phyloP scores from a whole-genome alignment of 2,329 filamentous ascomycete genomes.

The Apiospora marii region DNA sequence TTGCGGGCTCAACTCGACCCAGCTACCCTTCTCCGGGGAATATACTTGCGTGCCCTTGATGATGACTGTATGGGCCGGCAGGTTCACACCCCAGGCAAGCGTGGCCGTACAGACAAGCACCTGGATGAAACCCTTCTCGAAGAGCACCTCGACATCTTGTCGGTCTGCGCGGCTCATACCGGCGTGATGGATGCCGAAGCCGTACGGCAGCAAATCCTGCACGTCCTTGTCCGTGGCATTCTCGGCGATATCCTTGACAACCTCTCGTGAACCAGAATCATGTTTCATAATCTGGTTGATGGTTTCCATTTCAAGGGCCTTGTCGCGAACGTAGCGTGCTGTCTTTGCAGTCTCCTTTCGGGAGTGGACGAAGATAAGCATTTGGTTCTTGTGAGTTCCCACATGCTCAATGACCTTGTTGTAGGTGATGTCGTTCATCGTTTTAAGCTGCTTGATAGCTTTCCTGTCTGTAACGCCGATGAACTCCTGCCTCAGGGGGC shows the following conservation, averaged over 20 bases:
- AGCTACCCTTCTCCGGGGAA: constrained; percentile 97
- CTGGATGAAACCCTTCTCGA: constrained; percentile 88
- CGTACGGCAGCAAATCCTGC: constrained; percentile 94
- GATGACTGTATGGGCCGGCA: constrained; percentile 96
- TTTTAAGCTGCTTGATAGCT: constrained; percentile 97
- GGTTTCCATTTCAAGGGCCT: constrained; percentile 95
- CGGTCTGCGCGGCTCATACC: constrained; percentile 97
- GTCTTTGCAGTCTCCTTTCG: constrained; percentile 98
- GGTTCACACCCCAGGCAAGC: constrained; percentile 98
- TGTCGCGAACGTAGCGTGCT: constrained; percentile 93
- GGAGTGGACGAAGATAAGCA: constrained; percentile 99
- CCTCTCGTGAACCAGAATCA: constrained; percentile 90
- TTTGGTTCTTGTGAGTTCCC: constrained; percentile 90
- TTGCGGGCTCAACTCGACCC: constrained; percentile 96
- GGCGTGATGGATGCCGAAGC: constrained; percentile 97
- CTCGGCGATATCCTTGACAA: constrained; percentile 84
- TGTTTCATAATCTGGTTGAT: constrained; percentile 95
- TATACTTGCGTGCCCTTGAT: constrained; percentile 99
- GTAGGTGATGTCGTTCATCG: constrained; percentile 99
- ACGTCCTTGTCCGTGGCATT: constrained; percentile 85
- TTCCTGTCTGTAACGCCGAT: constrained; percentile 98
- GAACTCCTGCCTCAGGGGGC: constrained; percentile 94
- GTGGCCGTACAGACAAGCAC: constrained; percentile 97
- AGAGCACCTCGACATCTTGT: constrained; percentile 93
- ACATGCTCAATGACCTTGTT: constrained; percentile 97